Base-by-base conservation (phyloP, 176 grass and related monocot genomes). In the Echinochloa phyllopogon region DNA sequence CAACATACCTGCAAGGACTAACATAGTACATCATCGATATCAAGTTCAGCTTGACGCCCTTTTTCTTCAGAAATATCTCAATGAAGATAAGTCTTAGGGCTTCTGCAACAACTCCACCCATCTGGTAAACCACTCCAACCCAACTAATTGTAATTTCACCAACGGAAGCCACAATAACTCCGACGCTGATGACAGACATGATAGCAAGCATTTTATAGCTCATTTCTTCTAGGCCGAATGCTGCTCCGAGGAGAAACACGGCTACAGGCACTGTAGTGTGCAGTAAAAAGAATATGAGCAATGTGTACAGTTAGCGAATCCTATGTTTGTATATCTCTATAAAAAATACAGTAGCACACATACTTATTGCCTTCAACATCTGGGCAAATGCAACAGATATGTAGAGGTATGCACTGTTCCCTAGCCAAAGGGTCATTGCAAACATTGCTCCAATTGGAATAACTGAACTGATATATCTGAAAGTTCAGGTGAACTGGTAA, bases 1-100 rank as follows among this genome's bases (percentile, higher is more conserved):
- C 45, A 85, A 25, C 23, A 50, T 75, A 99, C 96, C 96, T 99
- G 96, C 93, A 99, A 4, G 96, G 93, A 75, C 96, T 99, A 65
- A 99, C 96, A 81, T 99, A 99, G 64, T 92, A 99, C 96, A 99
- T 99, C 91, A 96, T 96, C 70, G 96, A 99, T 83, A 99, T 95
- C 72, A 93, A 82, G 66, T 99, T 98, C 65, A 99, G 72, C 61
- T 82, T 91, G 67, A 98, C 91, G 73, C 96, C 96, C 36, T 98
- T 98, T 89, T 94, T 98, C 89, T 98, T 98, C 57, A 98, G 83
- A 87, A 98, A 98, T 81, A 98, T 94, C 79, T 98, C 96, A 16
- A 98, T 95, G 78, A 98, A 98, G 72, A 96, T 92, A 68, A 98
- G 96, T 77, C 96, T 95, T 69, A 93, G 77, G 72, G 93, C 93